Evolutionary conservation across 1,139 yeast genomes (phyloP).

Genomic region (Geotrichum reessii): DNA sequence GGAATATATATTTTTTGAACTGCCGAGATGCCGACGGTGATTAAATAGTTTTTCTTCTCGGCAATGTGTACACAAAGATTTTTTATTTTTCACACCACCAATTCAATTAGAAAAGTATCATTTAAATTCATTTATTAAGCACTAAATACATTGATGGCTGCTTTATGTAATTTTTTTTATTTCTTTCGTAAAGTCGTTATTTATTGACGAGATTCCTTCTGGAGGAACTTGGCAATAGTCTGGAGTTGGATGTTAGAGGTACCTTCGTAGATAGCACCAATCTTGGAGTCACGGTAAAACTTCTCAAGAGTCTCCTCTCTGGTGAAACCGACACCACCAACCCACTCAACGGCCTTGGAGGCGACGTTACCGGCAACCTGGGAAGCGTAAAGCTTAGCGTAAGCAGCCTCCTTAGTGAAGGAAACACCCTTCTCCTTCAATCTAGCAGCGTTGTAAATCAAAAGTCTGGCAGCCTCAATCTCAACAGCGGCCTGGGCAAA

Average conservation of each 20-base stretch:
- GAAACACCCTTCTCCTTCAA: constrained; percentile 40
- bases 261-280: constrained; percentile 44
- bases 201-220: constrained; percentile 32
- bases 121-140: background rate
- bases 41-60: background rate
- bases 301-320: constrained; percentile 42
- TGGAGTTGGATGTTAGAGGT: constrained; percentile 43
- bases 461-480: constrained; percentile 42
- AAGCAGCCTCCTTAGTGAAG: constrained; percentile 43
- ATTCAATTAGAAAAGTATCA: background rate
- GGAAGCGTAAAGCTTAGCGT: constrained; percentile 42
- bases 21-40: too few species aligned
- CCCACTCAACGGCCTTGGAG: constrained; percentile 43
- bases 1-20: background rate
- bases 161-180: background rate
- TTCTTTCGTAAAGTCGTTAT: constrained; percentile 1
- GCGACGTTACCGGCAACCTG: constrained; percentile 41
- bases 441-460: constrained; percentile 43
- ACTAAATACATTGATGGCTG: background rate
- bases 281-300: constrained; percentile 43
- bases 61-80: background rate
- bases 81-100: background rate
- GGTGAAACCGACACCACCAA: constrained; percentile 47
- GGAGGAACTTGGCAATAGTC: constrained; percentile 41
- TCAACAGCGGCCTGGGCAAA: constrained; percentile 43